Conservation (phyloP, 768 basidiomycete species). For the Podaxis sp. region DNA sequence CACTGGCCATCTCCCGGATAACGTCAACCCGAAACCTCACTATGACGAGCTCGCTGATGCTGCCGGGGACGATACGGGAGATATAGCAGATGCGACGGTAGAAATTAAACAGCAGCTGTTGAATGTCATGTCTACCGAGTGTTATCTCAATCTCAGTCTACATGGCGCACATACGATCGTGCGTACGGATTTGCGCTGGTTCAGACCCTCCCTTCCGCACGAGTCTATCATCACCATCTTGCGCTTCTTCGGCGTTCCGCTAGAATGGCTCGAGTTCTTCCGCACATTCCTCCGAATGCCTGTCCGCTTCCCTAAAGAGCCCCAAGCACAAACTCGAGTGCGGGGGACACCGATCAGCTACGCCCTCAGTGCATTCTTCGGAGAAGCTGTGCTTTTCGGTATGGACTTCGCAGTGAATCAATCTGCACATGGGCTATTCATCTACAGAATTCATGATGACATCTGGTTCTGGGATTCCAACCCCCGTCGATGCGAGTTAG, state of each 20-base stretch:
- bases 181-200: slow-evolving; percentile 40
- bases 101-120: slow-evolving; percentile 34
- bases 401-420: slow-evolving; percentile 49
- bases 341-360: slow-evolving; percentile 41
- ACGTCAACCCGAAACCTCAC: slow-evolving; percentile 10
- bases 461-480: slow-evolving; percentile 38
- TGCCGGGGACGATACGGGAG: slow-evolving; percentile 15
- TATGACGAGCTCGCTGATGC: slow-evolving; percentile 24
- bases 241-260: slow-evolving; percentile 34
- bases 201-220: slow-evolving; percentile 37
- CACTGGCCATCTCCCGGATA: slow-evolving; percentile 28
- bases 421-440: slow-evolving; percentile 31
- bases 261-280: slow-evolving; percentile 31
- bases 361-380: slow-evolving; percentile 34
- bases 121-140: slow-evolving; percentile 36
- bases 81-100: slow-evolving; percentile 14
- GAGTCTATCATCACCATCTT: slow-evolving; percentile 33
- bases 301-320: slow-evolving; percentile 27
- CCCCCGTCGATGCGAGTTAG: slow-evolving; percentile 26
- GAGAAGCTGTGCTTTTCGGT: slow-evolving; percentile 36
- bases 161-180: slow-evolving; percentile 30
- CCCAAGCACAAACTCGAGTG: slow-evolving; percentile 26
- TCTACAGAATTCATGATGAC: slow-evolving; percentile 45
- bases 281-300: slow-evolving; percentile 30
- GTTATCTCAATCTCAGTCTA: slow-evolving; percentile 31